Conservation (phyloP, 2,329 filamentous ascomycete species). For the Ascochyta pisi region DNA sequence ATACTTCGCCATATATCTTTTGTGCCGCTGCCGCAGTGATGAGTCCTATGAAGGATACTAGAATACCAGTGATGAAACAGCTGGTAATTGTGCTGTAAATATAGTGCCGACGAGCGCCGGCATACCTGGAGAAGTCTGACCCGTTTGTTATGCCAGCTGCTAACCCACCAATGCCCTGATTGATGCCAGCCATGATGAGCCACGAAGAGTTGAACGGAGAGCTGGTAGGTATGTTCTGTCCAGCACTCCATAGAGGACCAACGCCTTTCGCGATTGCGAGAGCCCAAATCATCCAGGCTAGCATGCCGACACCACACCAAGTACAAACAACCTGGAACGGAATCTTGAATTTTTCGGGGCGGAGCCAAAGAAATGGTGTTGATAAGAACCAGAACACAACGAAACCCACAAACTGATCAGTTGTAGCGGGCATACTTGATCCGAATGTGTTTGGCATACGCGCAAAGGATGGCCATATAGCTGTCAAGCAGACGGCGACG, state of each 20-base stretch:
- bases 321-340: slow-evolving; percentile 55
- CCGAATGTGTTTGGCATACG: slow-evolving; percentile 46
- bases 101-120: slow-evolving; percentile 45
- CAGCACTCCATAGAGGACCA: slow-evolving; percentile 52
- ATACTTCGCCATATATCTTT: slow-evolving; percentile 47
- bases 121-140: slow-evolving; percentile 56
- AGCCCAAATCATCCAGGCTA: slow-evolving; percentile 58
- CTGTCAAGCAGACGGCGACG: slow-evolving; percentile 44
- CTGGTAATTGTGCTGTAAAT: slow-evolving; percentile 51
- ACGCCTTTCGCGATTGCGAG: slow-evolving; percentile 54
- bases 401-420: slow-evolving; percentile 46
- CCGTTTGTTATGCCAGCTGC: slow-evolving; percentile 54
- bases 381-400: slow-evolving; percentile 46
- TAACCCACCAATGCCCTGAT: slow-evolving; percentile 52
- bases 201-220: slow-evolving; percentile 52
- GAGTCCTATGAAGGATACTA: slow-evolving; percentile 54
- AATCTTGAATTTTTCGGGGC: slow-evolving; percentile 58
- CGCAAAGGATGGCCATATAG: slow-evolving; percentile 47
- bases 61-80: slow-evolving; percentile 50
- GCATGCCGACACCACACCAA: slow-evolving; percentile 56
- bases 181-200: slow-evolving; percentile 56
- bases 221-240: slow-evolving; percentile 45
- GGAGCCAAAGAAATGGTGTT: slow-evolving; percentile 57
- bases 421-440: slow-evolving; percentile 44
- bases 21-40: slow-evolving; percentile 51